These are phyloP conservation scores for Mucor plumbeus DNA, from an alignment of 371 early-diverging fungal species.

Conservation along the genomic window DNA sequence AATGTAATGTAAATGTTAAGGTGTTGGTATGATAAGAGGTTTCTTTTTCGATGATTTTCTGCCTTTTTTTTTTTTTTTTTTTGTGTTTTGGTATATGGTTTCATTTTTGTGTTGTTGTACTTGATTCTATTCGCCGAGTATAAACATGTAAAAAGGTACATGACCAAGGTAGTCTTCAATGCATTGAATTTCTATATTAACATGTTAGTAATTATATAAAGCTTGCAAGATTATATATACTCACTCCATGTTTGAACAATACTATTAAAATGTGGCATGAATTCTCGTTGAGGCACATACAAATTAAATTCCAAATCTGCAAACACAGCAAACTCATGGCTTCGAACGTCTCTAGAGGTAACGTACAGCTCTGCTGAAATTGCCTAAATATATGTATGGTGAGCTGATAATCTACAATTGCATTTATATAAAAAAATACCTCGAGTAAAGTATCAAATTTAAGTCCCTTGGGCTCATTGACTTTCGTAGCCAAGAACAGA, in stretches of 20 bases:
- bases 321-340: constrained; percentile 86
- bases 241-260: constrained; percentile 44
- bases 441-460: constrained; percentile 37
- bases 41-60: no score
- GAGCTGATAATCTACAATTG: background rate
- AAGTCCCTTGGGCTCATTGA: constrained; percentile 84
- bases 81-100: background rate
- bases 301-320: constrained; percentile 82
- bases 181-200: constrained; percentile 1
- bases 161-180: constrained; percentile 15
- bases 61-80: background rate
- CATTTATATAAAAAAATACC: background rate
- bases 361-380: constrained; percentile 66
- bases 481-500: constrained; percentile 77
- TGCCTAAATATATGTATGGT: constrained; percentile 10
- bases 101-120: background rate
- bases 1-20: background rate
- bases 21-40: no score
- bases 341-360: constrained; percentile 73
- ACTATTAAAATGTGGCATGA: constrained; percentile 86
- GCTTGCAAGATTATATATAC: background rate
- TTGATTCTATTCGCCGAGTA: background rate
- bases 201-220: background rate
- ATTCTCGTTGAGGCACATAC: constrained; percentile 77
- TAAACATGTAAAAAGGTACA: constrained; percentile 11